phyloP scores from a whole-genome alignment of 2,329 filamentous ascomycete species.

The Ustilaginoidea virens region DNA sequence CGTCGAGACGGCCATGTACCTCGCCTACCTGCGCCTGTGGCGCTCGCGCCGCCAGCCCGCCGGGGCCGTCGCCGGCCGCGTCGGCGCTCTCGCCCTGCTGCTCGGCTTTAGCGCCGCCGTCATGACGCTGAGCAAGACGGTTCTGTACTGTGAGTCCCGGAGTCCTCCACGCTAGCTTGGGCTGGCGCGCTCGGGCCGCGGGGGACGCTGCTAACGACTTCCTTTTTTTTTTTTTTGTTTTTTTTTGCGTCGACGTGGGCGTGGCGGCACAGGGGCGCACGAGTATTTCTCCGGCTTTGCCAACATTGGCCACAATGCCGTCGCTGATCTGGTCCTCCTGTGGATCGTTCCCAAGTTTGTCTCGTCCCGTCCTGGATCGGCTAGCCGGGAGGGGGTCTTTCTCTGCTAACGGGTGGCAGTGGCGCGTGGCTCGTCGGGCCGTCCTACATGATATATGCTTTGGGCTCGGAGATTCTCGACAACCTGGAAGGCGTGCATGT shows the following conservation, averaged over 20 bases:
- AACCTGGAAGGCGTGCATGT: constrained; percentile 23
- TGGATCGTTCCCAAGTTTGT: constrained; percentile 46
- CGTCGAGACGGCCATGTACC: constrained; percentile 51
- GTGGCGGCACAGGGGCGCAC: constrained; percentile 30
- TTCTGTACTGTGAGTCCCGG: constrained; percentile 36
- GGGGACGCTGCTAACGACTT: background rate
- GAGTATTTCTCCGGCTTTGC: constrained; percentile 40
- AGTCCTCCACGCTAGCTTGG: background rate
- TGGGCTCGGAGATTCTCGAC: constrained; percentile 33
- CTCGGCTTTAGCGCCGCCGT: constrained; percentile 36
- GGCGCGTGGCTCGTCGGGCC: constrained; percentile 40
- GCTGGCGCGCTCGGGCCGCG: too few relatives aligned
- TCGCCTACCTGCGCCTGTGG: constrained; percentile 34
- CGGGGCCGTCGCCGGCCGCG: constrained; percentile 19
- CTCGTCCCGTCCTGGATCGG: background rate
- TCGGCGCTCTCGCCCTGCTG: constrained; percentile 29
- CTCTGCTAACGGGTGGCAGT: constrained; percentile 9
- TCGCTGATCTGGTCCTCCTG: constrained; percentile 27
- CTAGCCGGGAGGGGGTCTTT: too few relatives aligned
- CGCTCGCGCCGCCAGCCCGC: constrained; percentile 9
- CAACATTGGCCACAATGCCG: constrained; percentile 41
- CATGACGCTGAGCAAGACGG: constrained; percentile 48
- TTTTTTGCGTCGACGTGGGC: background rate
- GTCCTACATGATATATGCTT: constrained; percentile 31
- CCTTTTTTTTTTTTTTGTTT: constrained; percentile 3